Conservation (phyloP, 805 yeast genomes). For the Saturnispora mendoncae region DNA sequence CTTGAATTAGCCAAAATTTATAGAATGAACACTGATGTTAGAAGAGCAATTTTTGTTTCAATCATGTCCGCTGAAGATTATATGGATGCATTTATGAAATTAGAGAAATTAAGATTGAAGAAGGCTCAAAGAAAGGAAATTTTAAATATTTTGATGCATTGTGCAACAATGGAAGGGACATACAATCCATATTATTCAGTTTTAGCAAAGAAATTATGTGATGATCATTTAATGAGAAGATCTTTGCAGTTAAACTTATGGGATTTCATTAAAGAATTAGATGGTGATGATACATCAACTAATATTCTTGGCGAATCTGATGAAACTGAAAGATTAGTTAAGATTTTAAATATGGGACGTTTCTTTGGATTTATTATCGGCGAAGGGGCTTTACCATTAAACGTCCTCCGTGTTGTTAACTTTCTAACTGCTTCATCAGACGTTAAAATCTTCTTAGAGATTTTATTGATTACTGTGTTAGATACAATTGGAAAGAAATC, state of each 20-base stretch:
- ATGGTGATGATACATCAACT: slow-evolving; percentile 33
- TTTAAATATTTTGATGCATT: slow-evolving; percentile 76
- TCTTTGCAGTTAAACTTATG: slow-evolving; percentile 84
- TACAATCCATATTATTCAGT: slow-evolving; percentile 88
- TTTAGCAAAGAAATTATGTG: slow-evolving; percentile 69
- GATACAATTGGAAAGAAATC: slow-evolving; percentile 57
- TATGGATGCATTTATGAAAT: slow-evolving; percentile 72
- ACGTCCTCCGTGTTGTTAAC: slow-evolving; percentile 63
- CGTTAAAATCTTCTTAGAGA: slow-evolving; percentile 60
- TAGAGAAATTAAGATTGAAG: slow-evolving; percentile 73
- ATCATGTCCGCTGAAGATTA: slow-evolving; percentile 94
- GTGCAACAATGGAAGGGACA: slow-evolving; percentile 71
- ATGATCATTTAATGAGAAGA: slow-evolving; percentile 64
- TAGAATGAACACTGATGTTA: slow-evolving; percentile 90
- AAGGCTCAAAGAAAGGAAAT: slow-evolving; percentile 79
- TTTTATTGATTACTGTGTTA: slow-evolving; percentile 58
- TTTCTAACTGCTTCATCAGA: slow-evolving; percentile 58
- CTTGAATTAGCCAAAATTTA: slow-evolving; percentile 74
- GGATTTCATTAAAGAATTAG: slow-evolving; percentile 74
- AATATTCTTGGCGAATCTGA: slow-evolving; percentile 34
- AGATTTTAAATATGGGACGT: slow-evolving; percentile 64
- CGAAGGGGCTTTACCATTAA: slow-evolving; percentile 66
- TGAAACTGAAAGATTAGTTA: slow-evolving; percentile 49
- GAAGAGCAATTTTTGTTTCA: slow-evolving; percentile 88
- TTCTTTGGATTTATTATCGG: slow-evolving; percentile 71